A percentile compares a stretch with the other conserved stretches of the same genome.
phyloP scores from a whole-genome alignment of 352 stramenopile species.

The Globisporangium irregulare region DNA sequence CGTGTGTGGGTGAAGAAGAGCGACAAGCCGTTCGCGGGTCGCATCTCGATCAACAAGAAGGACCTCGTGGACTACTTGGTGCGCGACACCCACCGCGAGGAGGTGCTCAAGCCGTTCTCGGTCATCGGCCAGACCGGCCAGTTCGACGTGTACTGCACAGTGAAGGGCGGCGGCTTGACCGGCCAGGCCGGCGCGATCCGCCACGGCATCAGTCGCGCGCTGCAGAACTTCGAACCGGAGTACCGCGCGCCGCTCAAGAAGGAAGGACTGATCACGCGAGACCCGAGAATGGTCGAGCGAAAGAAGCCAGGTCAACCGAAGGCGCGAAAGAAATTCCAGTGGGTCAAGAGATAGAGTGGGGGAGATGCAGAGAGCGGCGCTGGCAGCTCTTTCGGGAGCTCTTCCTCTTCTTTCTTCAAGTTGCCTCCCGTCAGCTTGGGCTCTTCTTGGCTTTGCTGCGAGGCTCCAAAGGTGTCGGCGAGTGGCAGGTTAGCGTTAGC shows the following conservation, averaged over 20 bases:
- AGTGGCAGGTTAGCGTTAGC: neutral
- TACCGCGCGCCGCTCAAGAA: constrained; percentile 91
- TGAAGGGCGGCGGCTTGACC: constrained; percentile 91
- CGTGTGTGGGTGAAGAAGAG: constrained; percentile 92
- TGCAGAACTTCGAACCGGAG: constrained; percentile 94
- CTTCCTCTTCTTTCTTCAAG: neutral
- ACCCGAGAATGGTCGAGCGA: constrained; percentile 95
- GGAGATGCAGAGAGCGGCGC: neutral
- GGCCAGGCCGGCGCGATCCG: constrained; percentile 94
- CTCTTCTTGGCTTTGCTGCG: neutral
- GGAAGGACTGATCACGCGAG: constrained; percentile 91
- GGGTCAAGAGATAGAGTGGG: constrained; percentile 95
- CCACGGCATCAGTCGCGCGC: constrained; percentile 90
- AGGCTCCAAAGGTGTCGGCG: neutral
- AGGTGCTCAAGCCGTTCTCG: constrained; percentile 82
- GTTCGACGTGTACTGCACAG: constrained; percentile 92
- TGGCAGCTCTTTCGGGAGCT: neutral
- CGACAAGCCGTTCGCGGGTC: constrained; percentile 71
- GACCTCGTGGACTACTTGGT: constrained; percentile 93
- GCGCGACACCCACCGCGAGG: constrained; percentile 87
- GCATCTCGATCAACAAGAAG: constrained; percentile 93
- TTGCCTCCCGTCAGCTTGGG: neutral
- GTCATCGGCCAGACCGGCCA: constrained; percentile 67
- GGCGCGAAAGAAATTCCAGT: constrained; percentile 97
- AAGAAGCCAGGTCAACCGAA: constrained; percentile 97